Base-by-base conservation (phyloP, 2,329 filamentous ascomycete genomes). In the Calonectria crousiana region DNA sequence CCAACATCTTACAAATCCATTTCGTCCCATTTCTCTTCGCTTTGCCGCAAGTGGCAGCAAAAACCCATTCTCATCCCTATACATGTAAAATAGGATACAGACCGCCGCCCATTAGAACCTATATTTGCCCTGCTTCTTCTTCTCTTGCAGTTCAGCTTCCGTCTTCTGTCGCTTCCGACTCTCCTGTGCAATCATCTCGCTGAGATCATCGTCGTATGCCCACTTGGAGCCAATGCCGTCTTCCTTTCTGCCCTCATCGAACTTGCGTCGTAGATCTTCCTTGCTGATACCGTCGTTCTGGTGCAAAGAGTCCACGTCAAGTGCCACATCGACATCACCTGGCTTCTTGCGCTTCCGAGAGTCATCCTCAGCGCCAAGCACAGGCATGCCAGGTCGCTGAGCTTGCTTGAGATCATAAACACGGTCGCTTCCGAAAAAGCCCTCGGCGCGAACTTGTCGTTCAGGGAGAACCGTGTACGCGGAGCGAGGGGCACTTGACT, bases 401-500 rank as follows among this genome's bases (percentile, higher is more conserved):
- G 76, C 79, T 41, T 81, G 79, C 70, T 92, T 93, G 75, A 99
- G 90, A 85, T 99, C 96, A 85, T 99, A 99, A 20, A 94, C 94
- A 82, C 95, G 94, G 83, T 98, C 96, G 80, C 95, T 96, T 79
- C 97, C 97, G 83, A 99, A 98, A 91, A 99, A 98, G 58, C 97
- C 97, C 79, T 96, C 94, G 6, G 95, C 92, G 67, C 93, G 92
- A 28, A 96, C 93, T 82, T 96, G 93, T 72, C 94, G 94, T 86
- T 99, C 96, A 14, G 95, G 95, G 28, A 99, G 90, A 62, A 99
- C 93, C 26, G 95, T 95, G 84, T 97, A 98, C 20, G 97, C 95
- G 28, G 93, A 93, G 76, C 95, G 93, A 10, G 94, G 94, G 47
- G 91, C 89, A 0, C 92, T 92, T 75, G 87, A 88, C 72, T 98